Evolutionary conservation across 1,139 yeast species (phyloP), one percentile per base, ranked within the genome.

Genomic region (Candida dubliniensis): DNA sequence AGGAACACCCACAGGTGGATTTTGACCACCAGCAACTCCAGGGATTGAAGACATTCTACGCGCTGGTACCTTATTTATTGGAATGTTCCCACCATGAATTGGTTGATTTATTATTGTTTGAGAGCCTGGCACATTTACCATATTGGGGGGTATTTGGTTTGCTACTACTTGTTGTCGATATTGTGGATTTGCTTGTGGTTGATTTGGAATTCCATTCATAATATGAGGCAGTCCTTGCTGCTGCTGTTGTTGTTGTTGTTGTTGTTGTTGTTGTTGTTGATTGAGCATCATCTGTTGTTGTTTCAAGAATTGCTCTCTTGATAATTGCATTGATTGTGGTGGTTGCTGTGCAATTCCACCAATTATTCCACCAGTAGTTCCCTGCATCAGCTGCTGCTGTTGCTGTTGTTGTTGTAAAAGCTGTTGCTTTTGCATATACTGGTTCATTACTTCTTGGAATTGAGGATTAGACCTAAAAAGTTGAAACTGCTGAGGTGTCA

Each of bases 401-500:
- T 40, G 47, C 29, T 49, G 54, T 42, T 44, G 36, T 18, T 47
- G 45, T 49, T 57, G 76, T 46, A 61, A 49, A 48, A 60, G 52
- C 56, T 58, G 77, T 56, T 61, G 81, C 54, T 65, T 54, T 46
- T 69, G 75, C 50, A 66, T 50, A 48, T 67, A 69, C 43, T 64
- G 64, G 34, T 70, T 59, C 59, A 73, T 63, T 43, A 70, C 62
- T 32, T 64, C 69, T 47, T 69, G 76, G 50, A 70, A 72, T 48
- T 71, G 77, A 3, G 77, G 78, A 52, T 76, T 77, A 55, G 60
- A 66, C 45, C 76, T 72, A 52, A 77, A 64, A 47, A 77, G 73
- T 49, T 76, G 76, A 34, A 75, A 67, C 45, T 74, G 78, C 50
- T 74, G 75, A 9, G 77, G 75, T 23, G 71, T 61, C 41, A 72